Evolutionary conservation across 805 yeast genomes (phyloP), one percentile per base, ranked within the genome.

Genomic region (Wickerhamiella dianesei): DNA sequence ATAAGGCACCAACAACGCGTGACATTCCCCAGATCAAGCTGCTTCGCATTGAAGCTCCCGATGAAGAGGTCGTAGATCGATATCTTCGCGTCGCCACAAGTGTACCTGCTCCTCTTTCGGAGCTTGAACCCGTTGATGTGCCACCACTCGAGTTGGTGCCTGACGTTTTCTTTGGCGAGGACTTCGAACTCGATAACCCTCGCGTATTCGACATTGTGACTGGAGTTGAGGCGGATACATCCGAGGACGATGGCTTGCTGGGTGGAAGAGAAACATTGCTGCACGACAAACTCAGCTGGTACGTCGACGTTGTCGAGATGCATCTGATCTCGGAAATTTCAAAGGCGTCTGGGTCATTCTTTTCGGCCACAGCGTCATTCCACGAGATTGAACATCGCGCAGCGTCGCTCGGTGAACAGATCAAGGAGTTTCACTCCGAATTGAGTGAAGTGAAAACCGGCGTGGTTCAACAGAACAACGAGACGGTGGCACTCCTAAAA

Each of bases 131-230:
- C 13, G 14, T 5, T 17, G 21, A 19, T 13, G 39, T 43, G 19
- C 51, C 52, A 3, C 20, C 43, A 20, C 45, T 56, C n/a, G 49
- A 42, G 16, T 47, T 69, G 49, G 74, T 92, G 4, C 97, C 98
- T 0, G 62, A 67, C 2, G 75, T 85, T 1, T 92, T 75, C 56
- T 78, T 81, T 51, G 74, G 73, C 21, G 68, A 73, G 5, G 73
- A 77, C 37, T 92, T 92, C 64, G 71, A 84, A 52, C 69, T 92
- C 37, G 96, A 92, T 56, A 86, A 92, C 59, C 96, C 96, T 4
- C 71, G 95, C 48, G 72, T 80, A 1, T 89, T 89, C 61, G 77
- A 79, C 47, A 69, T 74, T 49, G 95, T 88, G 2, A 71, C 82
- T 13, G 86, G 79, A 40, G 74, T 73, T 37, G 65, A 76, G 2